Evolutionary conservation across 202 grass and related monocot species (phyloP).

Genomic region (Setaria italica): DNA sequence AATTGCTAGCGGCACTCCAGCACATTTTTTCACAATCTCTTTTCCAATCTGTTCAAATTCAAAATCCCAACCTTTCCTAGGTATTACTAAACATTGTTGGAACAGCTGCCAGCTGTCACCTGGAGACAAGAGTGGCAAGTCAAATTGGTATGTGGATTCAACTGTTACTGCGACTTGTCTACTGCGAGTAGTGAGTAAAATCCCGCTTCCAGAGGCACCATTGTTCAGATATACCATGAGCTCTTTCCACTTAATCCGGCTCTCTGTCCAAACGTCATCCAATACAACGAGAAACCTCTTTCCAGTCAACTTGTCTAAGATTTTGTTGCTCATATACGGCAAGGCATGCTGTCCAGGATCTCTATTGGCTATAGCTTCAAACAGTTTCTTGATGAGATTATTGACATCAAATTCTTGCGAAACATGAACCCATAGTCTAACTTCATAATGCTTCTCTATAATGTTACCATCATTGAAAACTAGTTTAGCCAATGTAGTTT

Average conservation of each 20-base stretch:
- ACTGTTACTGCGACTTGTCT: background rate
- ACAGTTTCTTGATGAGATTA: background rate
- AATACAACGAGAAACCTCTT: background rate
- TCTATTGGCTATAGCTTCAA: background rate
- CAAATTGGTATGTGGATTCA: background rate
- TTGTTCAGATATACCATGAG: background rate
- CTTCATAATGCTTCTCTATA: background rate
- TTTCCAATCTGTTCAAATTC: background rate
- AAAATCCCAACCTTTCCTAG: background rate
- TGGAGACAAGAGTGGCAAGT: background rate
- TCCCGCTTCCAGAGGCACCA: background rate
- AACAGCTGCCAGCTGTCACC: slow-evolving; percentile 1
- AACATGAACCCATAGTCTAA: background rate
- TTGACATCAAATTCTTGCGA: slow-evolving; percentile 8
- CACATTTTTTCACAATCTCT: slow-evolving; percentile 14
- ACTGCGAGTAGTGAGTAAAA: slow-evolving; percentile 7
- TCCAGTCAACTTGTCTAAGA: background rate
- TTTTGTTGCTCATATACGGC: background rate
- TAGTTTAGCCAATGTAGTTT: background rate
- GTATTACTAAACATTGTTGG: background rate
- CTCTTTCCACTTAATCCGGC: background rate
- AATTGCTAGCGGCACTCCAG: slow-evolving; percentile 30
- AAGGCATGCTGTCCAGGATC: background rate
- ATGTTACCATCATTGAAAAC: background rate
- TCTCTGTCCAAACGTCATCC: background rate